Conservation (phyloP, 208 protist genomes). For the Crithidia acanthocephali region DNA sequence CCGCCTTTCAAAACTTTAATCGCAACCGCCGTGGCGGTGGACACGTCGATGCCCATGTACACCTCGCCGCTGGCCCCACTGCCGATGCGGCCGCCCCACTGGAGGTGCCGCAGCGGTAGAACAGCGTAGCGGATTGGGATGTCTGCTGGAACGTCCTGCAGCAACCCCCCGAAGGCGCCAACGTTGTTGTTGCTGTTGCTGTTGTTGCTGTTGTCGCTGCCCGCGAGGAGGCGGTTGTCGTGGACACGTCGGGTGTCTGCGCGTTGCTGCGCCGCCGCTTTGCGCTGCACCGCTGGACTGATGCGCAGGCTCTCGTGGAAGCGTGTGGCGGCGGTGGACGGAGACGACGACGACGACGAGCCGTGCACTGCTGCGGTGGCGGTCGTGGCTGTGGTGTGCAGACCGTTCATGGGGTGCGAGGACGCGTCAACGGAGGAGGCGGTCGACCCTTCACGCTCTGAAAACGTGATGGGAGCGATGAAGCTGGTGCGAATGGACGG, state of each 20-base stretch:
- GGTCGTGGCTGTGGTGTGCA: neutral
- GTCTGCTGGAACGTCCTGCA: slow-evolving; percentile 30
- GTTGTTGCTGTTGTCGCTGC: neutral
- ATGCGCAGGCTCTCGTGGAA: slow-evolving; percentile 33
- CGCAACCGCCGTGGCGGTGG: slow-evolving; percentile 55
- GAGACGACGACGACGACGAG: neutral
- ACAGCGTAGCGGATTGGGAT: slow-evolving; percentile 45
- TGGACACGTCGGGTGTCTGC: slow-evolving; percentile 3
- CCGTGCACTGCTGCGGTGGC: neutral
- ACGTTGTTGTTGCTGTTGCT: neutral
- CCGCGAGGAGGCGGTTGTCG: slow-evolving; percentile 6
- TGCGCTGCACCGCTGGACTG: slow-evolving; percentile 15
- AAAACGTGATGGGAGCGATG: slow-evolving; percentile 31
- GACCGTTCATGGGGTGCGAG: neutral
- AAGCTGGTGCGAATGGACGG: slow-evolving; percentile 31
- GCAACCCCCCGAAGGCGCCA: slow-evolving; percentile 1
- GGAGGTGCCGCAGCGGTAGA: slow-evolving; percentile 50
- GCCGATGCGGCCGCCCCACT: slow-evolving; percentile 70
- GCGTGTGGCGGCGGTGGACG: slow-evolving; percentile 2
- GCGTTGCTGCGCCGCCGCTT: slow-evolving; percentile 19
- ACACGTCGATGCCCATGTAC: slow-evolving; percentile 73
- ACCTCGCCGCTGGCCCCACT: slow-evolving; percentile 64
- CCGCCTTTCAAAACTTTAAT: slow-evolving; percentile 77
- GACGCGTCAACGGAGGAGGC: neutral
- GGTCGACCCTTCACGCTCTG: slow-evolving; percentile 18